Conservation (phyloP, 306 rosid genomes). For the Sesbania bispinosa region DNA sequence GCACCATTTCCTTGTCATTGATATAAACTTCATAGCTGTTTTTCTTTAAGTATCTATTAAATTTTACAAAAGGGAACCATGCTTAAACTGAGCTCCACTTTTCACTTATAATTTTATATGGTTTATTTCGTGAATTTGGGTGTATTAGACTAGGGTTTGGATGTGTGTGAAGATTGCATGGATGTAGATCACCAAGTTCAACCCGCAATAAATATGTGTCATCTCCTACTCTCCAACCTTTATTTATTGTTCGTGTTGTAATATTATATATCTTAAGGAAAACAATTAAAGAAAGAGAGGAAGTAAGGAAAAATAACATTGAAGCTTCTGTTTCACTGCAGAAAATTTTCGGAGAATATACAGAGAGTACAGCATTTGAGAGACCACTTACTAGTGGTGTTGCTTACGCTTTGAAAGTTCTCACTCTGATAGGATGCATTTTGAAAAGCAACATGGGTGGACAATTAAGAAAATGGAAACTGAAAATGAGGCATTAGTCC, state of each 20-base stretch:
- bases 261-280: not conserved
- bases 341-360: constrained; percentile 89
- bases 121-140: not conserved
- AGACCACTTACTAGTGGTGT: constrained; percentile 98
- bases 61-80: not conserved
- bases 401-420: constrained; percentile 91
- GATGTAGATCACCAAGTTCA: not conserved
- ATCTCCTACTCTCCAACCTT: not conserved
- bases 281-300: not conserved
- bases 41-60: too few species aligned
- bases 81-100: not conserved
- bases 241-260: not conserved
- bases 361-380: constrained; percentile 87
- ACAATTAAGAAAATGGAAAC: constrained; percentile 86
- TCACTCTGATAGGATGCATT: constrained; percentile 70
- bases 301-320: constrained; percentile 14
- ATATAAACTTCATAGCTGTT: too few species aligned
- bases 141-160: not conserved
- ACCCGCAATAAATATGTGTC: not conserved
- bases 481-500: constrained; percentile 85
- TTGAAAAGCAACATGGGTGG: constrained; percentile 90
- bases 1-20: too few species aligned
- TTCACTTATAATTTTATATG: not conserved
- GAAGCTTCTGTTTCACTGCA: constrained; percentile 34
- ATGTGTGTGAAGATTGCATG: not conserved